Conservation (phyloP, 352 stramenopile species). For the Phytophthora megakarya region DNA sequence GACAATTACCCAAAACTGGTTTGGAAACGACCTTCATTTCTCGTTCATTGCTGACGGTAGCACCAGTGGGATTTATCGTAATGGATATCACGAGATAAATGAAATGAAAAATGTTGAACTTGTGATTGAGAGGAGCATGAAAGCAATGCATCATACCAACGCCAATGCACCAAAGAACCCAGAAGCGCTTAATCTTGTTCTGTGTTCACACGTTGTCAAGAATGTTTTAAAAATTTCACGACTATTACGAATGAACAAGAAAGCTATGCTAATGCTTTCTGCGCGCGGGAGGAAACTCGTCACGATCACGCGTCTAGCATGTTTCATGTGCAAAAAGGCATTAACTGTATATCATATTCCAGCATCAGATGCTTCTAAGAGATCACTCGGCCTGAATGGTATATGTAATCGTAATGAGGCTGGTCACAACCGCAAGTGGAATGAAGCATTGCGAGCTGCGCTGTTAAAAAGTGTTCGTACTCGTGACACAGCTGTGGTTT, state of each 20-base stretch:
- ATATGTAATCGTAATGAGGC: background rate
- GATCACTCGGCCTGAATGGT: background rate
- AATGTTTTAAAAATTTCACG: conserved; percentile 61
- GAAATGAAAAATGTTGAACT: conserved; percentile 59
- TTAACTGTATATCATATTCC: conserved; percentile 37
- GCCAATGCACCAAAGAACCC: background rate
- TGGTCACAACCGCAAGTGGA: conserved; percentile 36
- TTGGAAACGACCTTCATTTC: conserved; percentile 55
- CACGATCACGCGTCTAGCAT: conserved; percentile 57
- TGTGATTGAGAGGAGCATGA: conserved; percentile 64
- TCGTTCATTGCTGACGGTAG: conserved; percentile 60
- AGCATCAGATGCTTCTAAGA: background rate
- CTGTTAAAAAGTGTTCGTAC: conserved; percentile 49
- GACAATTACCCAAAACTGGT: conserved; percentile 38
- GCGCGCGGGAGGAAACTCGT: conserved; percentile 49
- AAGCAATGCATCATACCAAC: conserved; percentile 48
- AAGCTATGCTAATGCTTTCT: conserved; percentile 57
- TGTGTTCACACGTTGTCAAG: conserved; percentile 60
- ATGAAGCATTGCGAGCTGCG: conserved; percentile 36
- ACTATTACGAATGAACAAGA: conserved; percentile 41
- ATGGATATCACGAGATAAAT: conserved; percentile 63
- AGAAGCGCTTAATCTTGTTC: conserved; percentile 52
- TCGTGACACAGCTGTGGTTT: conserved; percentile 45
- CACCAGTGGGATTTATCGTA: conserved; percentile 34
- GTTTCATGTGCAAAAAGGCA: conserved; percentile 55